Percentiles rank a stretch among this genome's conserved stretches.
These are phyloP conservation scores for Lepidium sativum DNA, from an alignment of 345 rosid species.

Conservation along the genomic window DNA sequence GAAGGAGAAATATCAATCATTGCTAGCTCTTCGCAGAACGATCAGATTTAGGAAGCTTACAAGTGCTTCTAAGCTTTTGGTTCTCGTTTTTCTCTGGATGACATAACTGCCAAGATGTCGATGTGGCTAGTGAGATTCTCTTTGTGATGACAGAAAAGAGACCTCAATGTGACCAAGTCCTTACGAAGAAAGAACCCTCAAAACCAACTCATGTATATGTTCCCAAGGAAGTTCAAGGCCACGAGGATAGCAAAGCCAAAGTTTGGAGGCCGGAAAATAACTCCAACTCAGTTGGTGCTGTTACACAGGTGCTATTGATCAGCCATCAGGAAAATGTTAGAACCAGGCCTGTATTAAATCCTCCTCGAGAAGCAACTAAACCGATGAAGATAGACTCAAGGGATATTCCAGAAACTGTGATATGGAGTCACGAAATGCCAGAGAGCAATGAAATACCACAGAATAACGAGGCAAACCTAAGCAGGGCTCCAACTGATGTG, in stretches of 20 bases:
- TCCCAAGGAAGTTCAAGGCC: conserved; percentile 3
- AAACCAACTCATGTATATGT: conserved; percentile 13
- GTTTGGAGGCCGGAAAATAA: conserved; percentile 22
- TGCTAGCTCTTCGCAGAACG: conserved; percentile 18
- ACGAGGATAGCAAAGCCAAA: conserved; percentile 18
- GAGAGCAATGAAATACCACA: conserved; percentile 10
- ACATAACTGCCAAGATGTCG: conserved; percentile 30
- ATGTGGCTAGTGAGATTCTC: conserved; percentile 39
- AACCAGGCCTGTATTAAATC: conserved; percentile 22
- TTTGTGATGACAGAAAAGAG: conserved; percentile 22
- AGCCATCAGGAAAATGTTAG: conserved; percentile 35
- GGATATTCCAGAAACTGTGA: conserved; percentile 36
- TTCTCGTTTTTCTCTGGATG: conserved; percentile 38
- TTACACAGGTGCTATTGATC: conserved; percentile 40
- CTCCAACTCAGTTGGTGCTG: conserved; percentile 37
- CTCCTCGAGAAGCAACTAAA: conserved; percentile 27
- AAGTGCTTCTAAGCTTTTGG: conserved; percentile 41
- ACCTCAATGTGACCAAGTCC: conserved; percentile 4
- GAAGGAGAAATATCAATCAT: conserved; percentile 19
- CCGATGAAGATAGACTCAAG: conserved; percentile 39
- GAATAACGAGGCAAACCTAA: not conserved
- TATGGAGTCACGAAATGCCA: conserved; percentile 28
- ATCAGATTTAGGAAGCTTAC: conserved; percentile 28
- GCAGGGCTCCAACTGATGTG: conserved; percentile 22
- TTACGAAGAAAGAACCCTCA: conserved; percentile 1